A percentile compares a stretch with the other conserved stretches of the same genome.
Evolutionary conservation across 2,329 filamentous ascomycete genomes (phyloP).

Genomic region (Podosphaera xanthii): DNA sequence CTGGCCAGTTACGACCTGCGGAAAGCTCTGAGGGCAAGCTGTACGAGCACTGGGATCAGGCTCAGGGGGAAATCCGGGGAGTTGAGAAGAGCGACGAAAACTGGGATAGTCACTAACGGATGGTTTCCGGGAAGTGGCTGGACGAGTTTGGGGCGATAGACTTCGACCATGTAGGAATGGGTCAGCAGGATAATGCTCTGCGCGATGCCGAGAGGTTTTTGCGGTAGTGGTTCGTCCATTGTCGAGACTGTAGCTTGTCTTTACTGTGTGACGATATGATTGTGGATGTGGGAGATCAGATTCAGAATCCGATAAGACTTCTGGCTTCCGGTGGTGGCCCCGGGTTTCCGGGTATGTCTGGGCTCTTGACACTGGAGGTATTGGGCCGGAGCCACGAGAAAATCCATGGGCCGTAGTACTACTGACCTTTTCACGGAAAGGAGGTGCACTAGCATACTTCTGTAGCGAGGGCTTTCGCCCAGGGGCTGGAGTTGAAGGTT

Average conservation of each 20-base stretch:
- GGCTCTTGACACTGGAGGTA: conserved; percentile 13
- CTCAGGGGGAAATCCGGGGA: not conserved
- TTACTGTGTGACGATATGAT: not conserved
- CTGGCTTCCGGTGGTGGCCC: conserved; percentile 7
- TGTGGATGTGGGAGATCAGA: conserved; percentile 6
- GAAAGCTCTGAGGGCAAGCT: not conserved
- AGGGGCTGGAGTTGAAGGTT: conserved; percentile 10
- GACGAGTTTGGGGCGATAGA: conserved; percentile 9
- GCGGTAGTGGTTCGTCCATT: conserved; percentile 7
- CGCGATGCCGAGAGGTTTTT: conserved; percentile 2
- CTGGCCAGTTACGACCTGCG: too few relatives aligned
- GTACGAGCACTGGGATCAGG: not conserved
- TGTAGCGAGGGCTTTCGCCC: conserved; percentile 12
- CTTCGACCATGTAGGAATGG: conserved; percentile 7
- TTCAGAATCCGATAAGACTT: conserved; percentile 8
- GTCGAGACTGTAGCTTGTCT: conserved; percentile 10
- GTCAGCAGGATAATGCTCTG: conserved; percentile 5
- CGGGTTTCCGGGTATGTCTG: conserved; percentile 9
- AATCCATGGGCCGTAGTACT: conserved; percentile 13
- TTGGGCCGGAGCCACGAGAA: conserved; percentile 5
- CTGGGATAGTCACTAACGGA: not conserved
- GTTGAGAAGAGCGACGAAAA: not conserved
- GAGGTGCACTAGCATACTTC: conserved; percentile 13
- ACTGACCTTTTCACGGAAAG: conserved; percentile 10
- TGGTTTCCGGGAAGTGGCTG: conserved; percentile 3